Conservation (phyloP, 257 asterid genomes). For the Sherardia arvensis region DNA sequence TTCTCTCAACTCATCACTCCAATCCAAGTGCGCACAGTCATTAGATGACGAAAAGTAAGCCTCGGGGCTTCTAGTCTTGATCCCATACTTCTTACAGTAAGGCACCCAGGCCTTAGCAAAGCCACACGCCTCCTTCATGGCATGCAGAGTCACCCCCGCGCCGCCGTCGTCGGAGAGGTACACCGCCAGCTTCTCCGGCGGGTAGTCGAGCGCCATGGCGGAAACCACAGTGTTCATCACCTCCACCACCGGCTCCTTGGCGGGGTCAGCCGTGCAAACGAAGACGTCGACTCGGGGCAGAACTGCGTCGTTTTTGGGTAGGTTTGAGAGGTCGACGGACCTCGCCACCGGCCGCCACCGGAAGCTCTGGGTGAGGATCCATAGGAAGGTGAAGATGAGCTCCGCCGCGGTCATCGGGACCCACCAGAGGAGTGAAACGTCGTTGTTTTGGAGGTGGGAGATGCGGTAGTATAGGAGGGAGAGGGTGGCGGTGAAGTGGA, state of each 20-base stretch:
- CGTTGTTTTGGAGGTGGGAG: slow-evolving; percentile 29
- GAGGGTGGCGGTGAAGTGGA: slow-evolving; percentile 40
- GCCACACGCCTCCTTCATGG: slow-evolving; percentile 44
- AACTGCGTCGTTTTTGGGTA: slow-evolving; percentile 35
- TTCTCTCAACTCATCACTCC: slow-evolving; percentile 33
- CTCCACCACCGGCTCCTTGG: slow-evolving; percentile 67
- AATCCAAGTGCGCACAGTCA: slow-evolving; percentile 39
- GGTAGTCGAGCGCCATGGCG: slow-evolving; percentile 73
- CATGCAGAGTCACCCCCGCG: slow-evolving; percentile 56
- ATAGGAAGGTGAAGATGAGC: slow-evolving; percentile 44
- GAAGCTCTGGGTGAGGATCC: slow-evolving; percentile 54
- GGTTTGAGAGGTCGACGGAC: slow-evolving; percentile 42
- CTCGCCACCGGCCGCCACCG: slow-evolving; percentile 76
- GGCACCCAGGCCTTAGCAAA: slow-evolving; percentile 63
- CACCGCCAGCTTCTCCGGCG: slow-evolving; percentile 58
- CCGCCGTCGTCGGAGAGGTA: slow-evolving; percentile 79
- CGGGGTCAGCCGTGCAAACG: slow-evolving; percentile 63
- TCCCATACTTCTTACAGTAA: slow-evolving; percentile 52
- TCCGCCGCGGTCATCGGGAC: slow-evolving; percentile 42
- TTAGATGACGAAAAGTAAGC: slow-evolving; percentile 51
- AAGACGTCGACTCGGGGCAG: slow-evolving; percentile 61
- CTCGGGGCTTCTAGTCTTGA: slow-evolving; percentile 56
- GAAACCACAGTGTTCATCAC: slow-evolving; percentile 82
- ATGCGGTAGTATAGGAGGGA: slow-evolving; percentile 53
- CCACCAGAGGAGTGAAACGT: slow-evolving; percentile 44